Evolutionary conservation across 208 protist genomes (phyloP), one percentile per base, ranked within the genome.

Genomic region (Wallacemonas sp.): DNA sequence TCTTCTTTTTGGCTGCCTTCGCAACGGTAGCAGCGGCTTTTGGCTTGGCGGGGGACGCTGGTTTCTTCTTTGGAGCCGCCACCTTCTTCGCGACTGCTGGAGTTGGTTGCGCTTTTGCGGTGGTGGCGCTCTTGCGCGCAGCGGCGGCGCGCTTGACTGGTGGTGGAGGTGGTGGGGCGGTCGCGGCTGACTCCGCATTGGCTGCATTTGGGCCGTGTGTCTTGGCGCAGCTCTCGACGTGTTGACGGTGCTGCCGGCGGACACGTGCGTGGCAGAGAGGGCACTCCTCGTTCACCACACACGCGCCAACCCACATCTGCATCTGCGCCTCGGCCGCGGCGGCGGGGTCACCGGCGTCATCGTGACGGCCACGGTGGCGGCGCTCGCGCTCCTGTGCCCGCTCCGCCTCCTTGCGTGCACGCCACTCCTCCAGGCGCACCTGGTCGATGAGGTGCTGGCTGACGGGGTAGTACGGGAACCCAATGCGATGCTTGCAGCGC

Each of bases 401-500:
- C 44, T 68, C 64, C 0, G 61, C 48, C 39, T 85, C 82, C 48
- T 74, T 72, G 2, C 72, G 66, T 49, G 84, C 80, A n/a, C 66
- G 68, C 87, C 83, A 93, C 75, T 90, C 76, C 19, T 90, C 81
- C 19, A 85, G 67, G 12, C 46, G 41, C 2, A 86, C 70, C 44
- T 82, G 68, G 54, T 95, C 89, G 38, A 92, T 83, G 2, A 91
- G 70, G 9, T 76, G 41, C 63, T 92, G 83, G 46, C 76, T 92
- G 23, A 95, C 85, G 2, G 90, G 90, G 70, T 84, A 92, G 76
- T 93, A 93, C 4, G 87, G 80, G 61, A 95, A 95, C 8, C 87
- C 90, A 62, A 95, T 82, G 39, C 41, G 41, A 44, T 71, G 83
- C 64, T 73, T 81, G 75, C 90, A 95, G 12, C 67, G 21, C 12